Conservation (phyloP, 2,329 filamentous ascomycete genomes). For the Penicillium expansum region DNA sequence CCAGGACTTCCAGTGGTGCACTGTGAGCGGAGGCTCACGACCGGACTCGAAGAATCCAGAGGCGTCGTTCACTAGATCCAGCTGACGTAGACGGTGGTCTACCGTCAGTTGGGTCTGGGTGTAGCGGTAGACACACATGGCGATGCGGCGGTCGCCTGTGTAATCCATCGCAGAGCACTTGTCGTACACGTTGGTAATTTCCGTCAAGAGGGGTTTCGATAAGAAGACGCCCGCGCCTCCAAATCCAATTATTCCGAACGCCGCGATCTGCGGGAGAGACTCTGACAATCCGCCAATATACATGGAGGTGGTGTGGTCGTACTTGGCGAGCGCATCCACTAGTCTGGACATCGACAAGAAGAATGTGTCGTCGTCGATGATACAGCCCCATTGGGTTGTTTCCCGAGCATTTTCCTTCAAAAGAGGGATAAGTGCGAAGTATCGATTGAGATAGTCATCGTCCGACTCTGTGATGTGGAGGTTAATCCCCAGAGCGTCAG, state of each 20-base stretch:
- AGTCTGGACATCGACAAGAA: constrained; percentile 56
- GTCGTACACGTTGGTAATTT: constrained; percentile 50
- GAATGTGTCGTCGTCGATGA: constrained; percentile 65
- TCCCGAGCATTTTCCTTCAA: constrained; percentile 47
- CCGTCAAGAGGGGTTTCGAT: constrained; percentile 51
- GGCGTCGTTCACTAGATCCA: constrained; percentile 56
- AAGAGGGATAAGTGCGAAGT: constrained; percentile 56
- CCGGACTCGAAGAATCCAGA: constrained; percentile 62
- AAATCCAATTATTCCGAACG: constrained; percentile 59
- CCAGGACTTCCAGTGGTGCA: constrained; percentile 66
- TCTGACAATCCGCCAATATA: constrained; percentile 61
- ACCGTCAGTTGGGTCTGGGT: constrained; percentile 55
- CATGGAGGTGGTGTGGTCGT: constrained; percentile 50
- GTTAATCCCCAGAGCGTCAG: constrained; percentile 43
- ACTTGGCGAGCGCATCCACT: constrained; percentile 46
- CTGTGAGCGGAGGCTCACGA: constrained; percentile 50
- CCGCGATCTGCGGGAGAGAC: constrained; percentile 51
- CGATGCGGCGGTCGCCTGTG: constrained; percentile 56
- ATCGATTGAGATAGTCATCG: constrained; percentile 48
- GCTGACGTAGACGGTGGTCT: constrained; percentile 56
- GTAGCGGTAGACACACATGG: constrained; percentile 57
- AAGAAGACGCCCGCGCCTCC: constrained; percentile 62
- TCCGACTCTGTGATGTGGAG: constrained; percentile 36
- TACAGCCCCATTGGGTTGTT: constrained; percentile 54
- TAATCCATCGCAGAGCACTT: constrained; percentile 49